Evolutionary conservation across 441 rosid genomes (phyloP).

Genomic region (Gossypium davidsonii): DNA sequence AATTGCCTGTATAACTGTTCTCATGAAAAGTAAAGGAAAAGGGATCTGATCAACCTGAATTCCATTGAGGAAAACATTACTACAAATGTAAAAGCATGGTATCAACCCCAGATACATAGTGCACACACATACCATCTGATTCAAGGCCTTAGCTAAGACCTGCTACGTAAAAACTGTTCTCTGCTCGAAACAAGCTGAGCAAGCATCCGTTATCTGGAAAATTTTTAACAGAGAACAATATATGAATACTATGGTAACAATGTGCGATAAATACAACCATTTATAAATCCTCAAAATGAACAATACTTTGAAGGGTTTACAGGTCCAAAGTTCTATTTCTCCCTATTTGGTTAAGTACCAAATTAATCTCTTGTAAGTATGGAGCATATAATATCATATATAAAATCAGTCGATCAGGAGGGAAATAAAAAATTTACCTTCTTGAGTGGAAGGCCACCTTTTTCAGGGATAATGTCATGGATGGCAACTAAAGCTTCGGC

Average conservation of each 20-base stretch:
- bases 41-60: constrained; percentile 91
- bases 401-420: background rate
- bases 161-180: constrained; percentile 97
- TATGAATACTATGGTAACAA: background rate
- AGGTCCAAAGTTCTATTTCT: background rate
- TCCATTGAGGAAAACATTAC: constrained; percentile 13
- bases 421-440: constrained; percentile 42
- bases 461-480: constrained; percentile 84
- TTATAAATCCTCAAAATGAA: constrained; percentile 5
- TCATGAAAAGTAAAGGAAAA: constrained; percentile 91
- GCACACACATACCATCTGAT: constrained; percentile 68
- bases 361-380: background rate
- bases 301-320: background rate
- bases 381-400: background rate
- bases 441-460: constrained; percentile 73
- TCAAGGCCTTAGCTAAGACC: constrained; percentile 90
- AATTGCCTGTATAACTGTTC: constrained; percentile 94
- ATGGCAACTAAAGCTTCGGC: constrained; percentile 96
- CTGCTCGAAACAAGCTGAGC: constrained; percentile 97
- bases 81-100: constrained; percentile 15
- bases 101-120: constrained; percentile 6
- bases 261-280: background rate
- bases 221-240: constrained; percentile 9
- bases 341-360: background rate
- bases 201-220: constrained; percentile 86